Evolutionary conservation across 345 rosid species (phyloP), one percentile per base, ranked within the genome.

Genomic region (Camelina neglecta): DNA sequence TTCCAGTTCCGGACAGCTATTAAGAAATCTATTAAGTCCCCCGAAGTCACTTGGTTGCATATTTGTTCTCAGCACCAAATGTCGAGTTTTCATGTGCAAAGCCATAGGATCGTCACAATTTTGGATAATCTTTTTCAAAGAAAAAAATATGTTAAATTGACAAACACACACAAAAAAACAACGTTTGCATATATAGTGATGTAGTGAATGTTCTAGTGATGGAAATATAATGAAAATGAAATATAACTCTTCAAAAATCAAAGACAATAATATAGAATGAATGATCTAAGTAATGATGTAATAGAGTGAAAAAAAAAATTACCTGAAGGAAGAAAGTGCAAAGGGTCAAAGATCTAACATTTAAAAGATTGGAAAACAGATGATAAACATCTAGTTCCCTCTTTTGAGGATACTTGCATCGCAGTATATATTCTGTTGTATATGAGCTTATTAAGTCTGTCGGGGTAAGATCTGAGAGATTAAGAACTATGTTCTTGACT

Each of bases 11-110:
- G 74, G 83, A 26, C 85, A 84, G 2, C 85, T 80, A 3, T 65
- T 53, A 0, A 87, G 62, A 78, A 89, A 74, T 64, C 87, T 83
- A 2, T 48, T 74, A 11, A 87, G 77, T 8, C 89, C 93, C 10
- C 42, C 24, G 5, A 74, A 81, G 56, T 84, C 89, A 47, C 74
- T 47, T 3, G 6, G 0, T 26, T 81, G 81, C 85, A 84, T 0
- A 18, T 71, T 68, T 3, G 81, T 75, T 47, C 82, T 85, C 75
- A 89, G 12, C 33, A 73, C 84, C 51, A 89, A 66, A 74, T 80
- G 83, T n/a, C 56, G 24, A 11, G 76, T 83, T 3, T 79, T 9
- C 57, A 85, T 13, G 23, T 60, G 47, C 66, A 79, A 4, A 3
- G 68, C 11, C 58, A 45, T 65, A 15, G 80, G 84, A 35, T 87